These are phyloP conservation scores for Kurtzmaniella cleridarum DNA, from an alignment of 805 yeast species.

Conservation along the genomic window DNA sequence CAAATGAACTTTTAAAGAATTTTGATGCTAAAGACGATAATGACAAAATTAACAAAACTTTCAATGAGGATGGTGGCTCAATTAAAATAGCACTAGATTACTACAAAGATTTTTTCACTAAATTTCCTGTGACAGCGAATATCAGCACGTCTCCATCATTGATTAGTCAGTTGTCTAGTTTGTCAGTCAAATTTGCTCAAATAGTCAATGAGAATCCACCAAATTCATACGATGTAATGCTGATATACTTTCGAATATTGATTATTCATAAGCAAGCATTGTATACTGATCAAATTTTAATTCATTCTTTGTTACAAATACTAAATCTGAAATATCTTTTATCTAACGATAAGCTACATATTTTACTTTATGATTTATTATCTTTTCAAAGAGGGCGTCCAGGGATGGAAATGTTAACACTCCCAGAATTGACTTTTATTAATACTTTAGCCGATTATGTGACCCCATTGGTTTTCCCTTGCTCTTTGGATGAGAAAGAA, in stretches of 20 bases:
- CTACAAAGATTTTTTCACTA: conserved; percentile 38
- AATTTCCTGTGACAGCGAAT: conserved; percentile 27
- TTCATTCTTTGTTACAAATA: conserved; percentile 42
- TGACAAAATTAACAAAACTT: neutral
- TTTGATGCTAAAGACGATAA: neutral
- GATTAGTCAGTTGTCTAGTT: conserved; percentile 17
- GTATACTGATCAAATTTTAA: conserved; percentile 38
- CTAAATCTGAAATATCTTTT: conserved; percentile 39
- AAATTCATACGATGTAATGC: conserved; percentile 26
- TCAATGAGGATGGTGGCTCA: too few species aligned
- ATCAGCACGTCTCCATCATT: conserved; percentile 15
- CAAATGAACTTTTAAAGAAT: conserved; percentile 5
- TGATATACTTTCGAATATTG: conserved; percentile 49
- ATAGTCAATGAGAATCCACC: conserved; percentile 8
- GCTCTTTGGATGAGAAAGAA: conserved; percentile 29
- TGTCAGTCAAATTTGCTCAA: conserved; percentile 16
- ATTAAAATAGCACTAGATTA: conserved; percentile 7
- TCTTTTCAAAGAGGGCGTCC: conserved; percentile 41
- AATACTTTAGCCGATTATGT: conserved; percentile 15
- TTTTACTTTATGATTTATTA: conserved; percentile 54
- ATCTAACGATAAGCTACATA: conserved; percentile 43
- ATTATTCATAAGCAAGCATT: conserved; percentile 52
- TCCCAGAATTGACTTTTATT: conserved; percentile 23
- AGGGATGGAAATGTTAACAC: conserved; percentile 23
- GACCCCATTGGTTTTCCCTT: conserved; percentile 12